These are phyloP conservation scores for Mallotus japonicus DNA, from an alignment of 441 rosid species.

Conservation along the genomic window DNA sequence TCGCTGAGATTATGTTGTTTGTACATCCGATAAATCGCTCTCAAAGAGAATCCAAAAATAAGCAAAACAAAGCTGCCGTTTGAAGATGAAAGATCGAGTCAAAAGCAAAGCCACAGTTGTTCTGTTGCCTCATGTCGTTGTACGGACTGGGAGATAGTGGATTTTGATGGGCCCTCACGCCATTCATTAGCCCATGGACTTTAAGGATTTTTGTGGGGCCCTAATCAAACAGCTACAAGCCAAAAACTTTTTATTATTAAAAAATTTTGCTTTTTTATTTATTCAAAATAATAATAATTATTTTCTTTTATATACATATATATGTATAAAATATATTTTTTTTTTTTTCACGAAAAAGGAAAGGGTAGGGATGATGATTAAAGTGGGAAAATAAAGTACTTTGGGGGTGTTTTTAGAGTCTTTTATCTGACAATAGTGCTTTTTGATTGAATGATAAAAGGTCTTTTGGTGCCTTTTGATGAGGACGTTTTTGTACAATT, in stretches of 20 bases:
- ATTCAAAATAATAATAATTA: too few species aligned
- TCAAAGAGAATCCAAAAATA: not conserved
- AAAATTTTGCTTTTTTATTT: not conserved
- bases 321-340: too few species aligned
- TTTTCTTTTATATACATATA: too few species aligned
- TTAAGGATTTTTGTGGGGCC: slow-evolving; percentile 12
- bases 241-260: slow-evolving; percentile 29
- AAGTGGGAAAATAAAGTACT: slow-evolving; percentile 27
- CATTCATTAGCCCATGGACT: slow-evolving; percentile 21
- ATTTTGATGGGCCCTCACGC: slow-evolving; percentile 22
- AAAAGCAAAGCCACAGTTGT: slow-evolving; percentile 1
- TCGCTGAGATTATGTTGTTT: not conserved
- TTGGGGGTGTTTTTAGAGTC: slow-evolving; percentile 4
- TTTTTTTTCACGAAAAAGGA: slow-evolving; percentile 26
- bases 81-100: slow-evolving; percentile 13
- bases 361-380: slow-evolving; percentile 36
- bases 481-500: not conserved
- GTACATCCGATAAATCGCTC: not conserved
- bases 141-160: slow-evolving; percentile 13
- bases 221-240: slow-evolving; percentile 35
- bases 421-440: slow-evolving; percentile 28
- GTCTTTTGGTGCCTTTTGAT: slow-evolving; percentile 28
- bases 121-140: not conserved
- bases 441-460: slow-evolving; percentile 32
- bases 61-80: not conserved